Evolutionary conservation across 2,329 filamentous ascomycete genomes (phyloP).

Genomic region (Trichoderma atroviride): DNA sequence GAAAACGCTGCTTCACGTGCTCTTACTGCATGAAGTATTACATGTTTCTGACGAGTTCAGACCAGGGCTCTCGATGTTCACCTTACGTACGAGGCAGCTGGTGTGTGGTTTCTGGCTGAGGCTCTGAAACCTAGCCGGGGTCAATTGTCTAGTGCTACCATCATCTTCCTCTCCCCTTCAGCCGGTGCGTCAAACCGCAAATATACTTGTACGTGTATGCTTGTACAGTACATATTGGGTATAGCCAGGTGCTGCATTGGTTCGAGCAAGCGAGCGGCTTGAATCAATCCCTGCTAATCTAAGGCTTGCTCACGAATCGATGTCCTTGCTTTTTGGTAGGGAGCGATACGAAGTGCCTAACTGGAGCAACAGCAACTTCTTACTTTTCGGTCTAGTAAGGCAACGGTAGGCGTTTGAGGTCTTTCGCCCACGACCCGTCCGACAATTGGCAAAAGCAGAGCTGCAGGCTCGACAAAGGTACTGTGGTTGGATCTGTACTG

Average conservation of each 20-base stretch:
- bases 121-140: slow-evolving; percentile 14
- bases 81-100: neutral
- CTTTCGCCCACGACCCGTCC: neutral
- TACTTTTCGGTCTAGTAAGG: neutral
- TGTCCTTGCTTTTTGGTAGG: slow-evolving; percentile 10
- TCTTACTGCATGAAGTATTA: neutral
- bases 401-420: neutral
- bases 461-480: neutral
- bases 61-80: slow-evolving; percentile 1
- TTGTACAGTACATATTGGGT: neutral
- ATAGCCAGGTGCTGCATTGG: slow-evolving; percentile 4
- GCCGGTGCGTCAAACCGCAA: neutral
- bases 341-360: neutral
- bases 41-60: slow-evolving; percentile 11
- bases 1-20: slow-evolving; percentile 13
- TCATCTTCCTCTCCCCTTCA: neutral
- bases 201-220: neutral
- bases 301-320: neutral
- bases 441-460: neutral
- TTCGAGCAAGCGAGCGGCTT: slow-evolving; percentile 12
- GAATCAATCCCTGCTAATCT: neutral
- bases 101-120: slow-evolving; percentile 13
- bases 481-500: neutral
- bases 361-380: neutral
- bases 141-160: slow-evolving; percentile 5